Conservation (phyloP, 208 protist species). For the Acanthamoeba triangularis region DNA sequence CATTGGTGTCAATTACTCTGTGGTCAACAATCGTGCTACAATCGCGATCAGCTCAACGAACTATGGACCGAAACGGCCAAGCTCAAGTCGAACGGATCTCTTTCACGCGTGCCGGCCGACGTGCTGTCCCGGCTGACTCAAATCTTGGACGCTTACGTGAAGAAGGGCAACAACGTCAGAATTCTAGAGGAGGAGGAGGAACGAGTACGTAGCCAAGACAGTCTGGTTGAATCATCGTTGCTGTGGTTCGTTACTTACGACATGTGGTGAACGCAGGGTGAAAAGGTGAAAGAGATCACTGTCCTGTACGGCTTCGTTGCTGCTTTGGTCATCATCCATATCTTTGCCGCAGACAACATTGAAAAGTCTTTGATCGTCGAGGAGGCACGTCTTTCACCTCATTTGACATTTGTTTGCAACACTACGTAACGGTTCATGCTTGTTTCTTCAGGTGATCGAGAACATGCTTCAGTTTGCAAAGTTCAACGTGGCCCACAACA, state of each 20-base stretch:
- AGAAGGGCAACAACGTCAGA: constrained; percentile 46
- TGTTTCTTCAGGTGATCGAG: constrained; percentile 41
- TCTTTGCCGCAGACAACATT: constrained; percentile 43
- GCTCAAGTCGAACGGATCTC: constrained; percentile 47
- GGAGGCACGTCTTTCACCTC: neutral
- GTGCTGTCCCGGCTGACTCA: constrained; percentile 39
- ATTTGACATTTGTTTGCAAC: neutral
- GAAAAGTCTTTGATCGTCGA: constrained; percentile 59
- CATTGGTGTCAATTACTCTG: neutral
- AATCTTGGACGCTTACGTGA: constrained; percentile 66
- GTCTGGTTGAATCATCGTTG: neutral
- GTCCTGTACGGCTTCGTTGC: constrained; percentile 58
- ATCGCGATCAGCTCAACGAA: constrained; percentile 38
- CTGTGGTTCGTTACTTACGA: too few species aligned
- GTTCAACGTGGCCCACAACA: constrained; percentile 53
- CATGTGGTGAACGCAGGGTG: neutral
- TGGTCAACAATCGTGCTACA: neutral
- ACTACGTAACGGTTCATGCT: neutral
- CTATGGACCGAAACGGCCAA: constrained; percentile 75
- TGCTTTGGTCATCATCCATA: constrained; percentile 29
- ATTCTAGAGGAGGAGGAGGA: constrained; percentile 46
- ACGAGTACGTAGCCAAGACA: constrained; percentile 4
- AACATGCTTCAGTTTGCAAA: constrained; percentile 73
- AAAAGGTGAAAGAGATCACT: constrained; percentile 16
- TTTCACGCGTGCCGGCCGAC: constrained; percentile 56